Base-by-base conservation (phyloP, 805 yeast species). In the Grigorovia transvaalensis region DNA sequence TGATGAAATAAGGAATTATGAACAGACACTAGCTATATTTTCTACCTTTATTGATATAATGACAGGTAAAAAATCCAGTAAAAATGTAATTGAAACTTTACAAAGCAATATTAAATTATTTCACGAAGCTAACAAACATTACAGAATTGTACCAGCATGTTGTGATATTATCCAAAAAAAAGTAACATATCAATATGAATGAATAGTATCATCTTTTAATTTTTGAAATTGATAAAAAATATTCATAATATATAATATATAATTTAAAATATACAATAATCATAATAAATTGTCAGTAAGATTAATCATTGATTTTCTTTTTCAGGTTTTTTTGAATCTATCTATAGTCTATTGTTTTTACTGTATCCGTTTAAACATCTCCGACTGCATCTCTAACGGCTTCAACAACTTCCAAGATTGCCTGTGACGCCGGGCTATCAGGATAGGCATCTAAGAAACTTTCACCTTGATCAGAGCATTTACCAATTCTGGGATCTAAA, bases 401-500 rank as follows among this genome's bases (percentile, higher is more conserved):
- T 61, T 85, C 90, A 13, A 91, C 95, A 41, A 93, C 96, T 48
- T 83, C 84, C 54, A 88, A 67, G 51, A 93, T 83, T 0, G 97
- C 96, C 1, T 77, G 75, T 2, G 96, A 79, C 0, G 98, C 96
- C 0, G 99, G 98, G 3, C 96, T 87, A 54, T 90, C 96, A 0
- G 96, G 91, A 60, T 82, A 83, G 50, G 74, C 70, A 57, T 89
- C 96, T 53, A 88, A 72, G 67, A 91, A 93, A 54, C 86, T 81
- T 57, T 79, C 84, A 18, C 99, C 99, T 20, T 72, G 59, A 64
- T 93, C 99, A 68, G 97, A 89, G 45, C 89, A 77, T 59, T 75
- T 77, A 0, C 98, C 98, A 18, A 93, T 88, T 54, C 98, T 75
- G 13, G 99, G 98, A 69, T 93, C 99, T 45, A 93, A 74, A 0